Percentiles rank a stretch among this genome's conserved stretches.
Evolutionary conservation across 495 filamentous ascomycete genomes (phyloP).

Genomic region (Amphirosellinia nigrospora): DNA sequence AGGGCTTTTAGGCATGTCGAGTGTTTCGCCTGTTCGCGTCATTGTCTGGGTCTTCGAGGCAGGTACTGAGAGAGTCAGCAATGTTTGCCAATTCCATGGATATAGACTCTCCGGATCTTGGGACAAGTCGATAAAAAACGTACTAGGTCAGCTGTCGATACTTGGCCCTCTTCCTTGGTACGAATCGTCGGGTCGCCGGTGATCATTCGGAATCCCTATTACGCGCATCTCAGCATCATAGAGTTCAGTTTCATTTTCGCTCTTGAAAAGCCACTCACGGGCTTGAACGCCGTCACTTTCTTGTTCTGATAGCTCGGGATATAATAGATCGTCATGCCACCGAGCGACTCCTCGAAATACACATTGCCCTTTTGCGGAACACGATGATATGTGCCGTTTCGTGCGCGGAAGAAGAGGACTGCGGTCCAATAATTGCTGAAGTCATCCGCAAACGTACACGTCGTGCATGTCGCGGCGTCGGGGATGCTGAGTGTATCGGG

Average conservation of each 20-base stretch:
- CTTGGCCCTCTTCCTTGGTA: slow-evolving; percentile 33
- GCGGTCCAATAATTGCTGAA: slow-evolving; percentile 51
- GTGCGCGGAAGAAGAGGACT: slow-evolving; percentile 41
- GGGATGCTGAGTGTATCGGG: slow-evolving; percentile 36
- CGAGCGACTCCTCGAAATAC: slow-evolving; percentile 43
- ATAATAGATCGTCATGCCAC: slow-evolving; percentile 50
- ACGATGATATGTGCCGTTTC: slow-evolving; percentile 43
- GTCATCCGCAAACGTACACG: slow-evolving; percentile 44
- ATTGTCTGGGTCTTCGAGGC: slow-evolving; percentile 41
- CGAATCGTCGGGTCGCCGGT: slow-evolving; percentile 38
- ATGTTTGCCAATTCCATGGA: neutral
- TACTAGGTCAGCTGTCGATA: slow-evolving; percentile 43
- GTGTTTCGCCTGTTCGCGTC: slow-evolving; percentile 37
- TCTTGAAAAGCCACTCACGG: slow-evolving; percentile 28
- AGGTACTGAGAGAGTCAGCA: slow-evolving; percentile 22
- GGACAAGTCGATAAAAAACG: neutral
- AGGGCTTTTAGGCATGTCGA: slow-evolving; percentile 38
- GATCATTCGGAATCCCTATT: slow-evolving; percentile 42
- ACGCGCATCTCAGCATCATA: neutral
- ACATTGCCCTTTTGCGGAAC: slow-evolving; percentile 44
- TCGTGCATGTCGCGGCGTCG: slow-evolving; percentile 40
- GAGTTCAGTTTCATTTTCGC: neutral
- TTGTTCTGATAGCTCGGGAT: slow-evolving; percentile 44
- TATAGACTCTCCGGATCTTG: neutral
- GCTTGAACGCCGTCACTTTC: slow-evolving; percentile 44